phyloP scores from a whole-genome alignment of 73 alveolate genomes.

The Uronychia setigera region DNA sequence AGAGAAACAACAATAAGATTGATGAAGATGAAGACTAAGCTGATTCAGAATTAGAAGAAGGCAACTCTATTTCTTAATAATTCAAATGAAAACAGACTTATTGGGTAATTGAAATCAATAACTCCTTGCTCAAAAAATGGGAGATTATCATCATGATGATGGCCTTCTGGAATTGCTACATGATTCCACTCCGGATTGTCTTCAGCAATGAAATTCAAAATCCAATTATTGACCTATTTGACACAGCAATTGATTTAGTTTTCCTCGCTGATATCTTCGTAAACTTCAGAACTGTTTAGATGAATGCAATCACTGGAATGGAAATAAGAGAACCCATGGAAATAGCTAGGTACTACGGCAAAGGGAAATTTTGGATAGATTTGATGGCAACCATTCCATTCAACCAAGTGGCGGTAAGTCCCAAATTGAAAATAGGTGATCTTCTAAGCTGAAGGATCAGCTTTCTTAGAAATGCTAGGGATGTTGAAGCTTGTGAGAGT shows the following conservation, averaged over 20 bases:
- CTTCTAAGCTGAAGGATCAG: background rate
- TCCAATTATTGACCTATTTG: background rate
- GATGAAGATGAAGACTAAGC: no score
- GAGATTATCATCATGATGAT: background rate
- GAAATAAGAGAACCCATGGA: slow-evolving; percentile 15
- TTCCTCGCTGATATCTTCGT: background rate
- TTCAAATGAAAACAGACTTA: no score
- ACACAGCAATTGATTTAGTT: background rate
- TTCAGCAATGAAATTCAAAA: background rate
- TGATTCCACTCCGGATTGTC: slow-evolving; percentile 2
- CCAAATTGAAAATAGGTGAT: background rate
- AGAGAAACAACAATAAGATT: no score
- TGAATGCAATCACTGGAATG: background rate
- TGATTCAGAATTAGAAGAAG: no score
- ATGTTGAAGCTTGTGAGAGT: slow-evolving; percentile 60
- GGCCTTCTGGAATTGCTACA: background rate
- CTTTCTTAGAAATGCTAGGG: slow-evolving; percentile 18
- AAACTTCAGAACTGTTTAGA: background rate
- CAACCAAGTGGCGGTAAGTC: slow-evolving; percentile 5
- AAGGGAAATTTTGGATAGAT: slow-evolving; percentile 37
- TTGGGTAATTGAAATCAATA: no score
- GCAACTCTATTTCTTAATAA: no score
- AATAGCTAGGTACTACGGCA: slow-evolving; percentile 24
- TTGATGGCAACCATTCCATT: slow-evolving; percentile 50
- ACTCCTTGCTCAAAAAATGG: slow-evolving; percentile 1